These are phyloP conservation scores for Saccharomycopsis javanensis DNA, from an alignment of 805 yeast species.

Conservation along the genomic window DNA sequence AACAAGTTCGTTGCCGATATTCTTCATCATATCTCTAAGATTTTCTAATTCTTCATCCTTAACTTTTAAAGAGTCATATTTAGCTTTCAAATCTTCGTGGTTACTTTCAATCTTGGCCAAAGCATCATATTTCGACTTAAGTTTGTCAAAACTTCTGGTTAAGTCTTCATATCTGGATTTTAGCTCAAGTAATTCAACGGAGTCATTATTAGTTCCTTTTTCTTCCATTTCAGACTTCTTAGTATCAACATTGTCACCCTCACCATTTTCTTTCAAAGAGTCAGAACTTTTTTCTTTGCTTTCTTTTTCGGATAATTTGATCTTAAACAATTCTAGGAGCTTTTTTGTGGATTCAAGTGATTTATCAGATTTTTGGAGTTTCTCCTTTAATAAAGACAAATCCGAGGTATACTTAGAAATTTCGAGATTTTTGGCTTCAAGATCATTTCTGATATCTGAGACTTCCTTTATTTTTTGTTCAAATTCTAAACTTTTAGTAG, in stretches of 20 bases:
- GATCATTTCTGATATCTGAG: neutral
- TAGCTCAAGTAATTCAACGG: slow-evolving; percentile 3
- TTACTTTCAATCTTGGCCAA: slow-evolving; percentile 3
- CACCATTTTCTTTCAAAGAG: neutral
- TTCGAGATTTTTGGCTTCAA: neutral
- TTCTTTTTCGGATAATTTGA: slow-evolving; percentile 5
- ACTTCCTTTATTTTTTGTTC: neutral
- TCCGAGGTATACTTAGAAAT: neutral
- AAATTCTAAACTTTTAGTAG: neutral
- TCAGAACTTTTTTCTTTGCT: neutral
- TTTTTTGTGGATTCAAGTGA: slow-evolving; percentile 7
- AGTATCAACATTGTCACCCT: neutral
- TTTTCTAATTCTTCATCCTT: slow-evolving; percentile 57
- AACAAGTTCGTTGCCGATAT: slow-evolving; percentile 73
- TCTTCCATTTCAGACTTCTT: neutral
- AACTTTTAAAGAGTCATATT: slow-evolving; percentile 12
- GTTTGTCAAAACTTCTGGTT: neutral
- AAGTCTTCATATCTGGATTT: slow-evolving; percentile 1
- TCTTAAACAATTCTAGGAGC: slow-evolving; percentile 9
- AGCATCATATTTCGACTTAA: neutral
- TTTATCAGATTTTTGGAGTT: neutral
- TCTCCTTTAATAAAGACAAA: neutral
- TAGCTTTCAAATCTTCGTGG: slow-evolving; percentile 1
- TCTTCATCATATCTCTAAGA: slow-evolving; percentile 65
- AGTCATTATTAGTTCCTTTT: neutral